Base-by-base conservation (phyloP, 257 asterid genomes). In the Nyctanthes arbortristis region DNA sequence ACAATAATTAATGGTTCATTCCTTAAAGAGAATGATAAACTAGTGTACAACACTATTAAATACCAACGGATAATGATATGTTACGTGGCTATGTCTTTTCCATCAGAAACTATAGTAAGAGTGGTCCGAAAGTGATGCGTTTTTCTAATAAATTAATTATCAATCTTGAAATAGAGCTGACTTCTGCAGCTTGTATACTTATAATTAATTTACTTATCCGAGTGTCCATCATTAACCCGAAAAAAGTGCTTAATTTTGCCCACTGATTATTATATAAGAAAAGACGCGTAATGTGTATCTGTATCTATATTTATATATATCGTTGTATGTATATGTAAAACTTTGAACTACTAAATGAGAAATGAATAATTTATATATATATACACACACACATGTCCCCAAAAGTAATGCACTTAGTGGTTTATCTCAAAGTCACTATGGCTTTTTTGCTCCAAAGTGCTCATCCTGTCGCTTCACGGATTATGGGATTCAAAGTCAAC, bases 401-500 rank as follows among this genome's bases (percentile, higher is more conserved):
- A 6, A 47, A 47, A 47, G 20, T 27, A 8, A 49, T 49, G 20
- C 0, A 9, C 2, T 52, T 52, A 52, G 31, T 52, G 30, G 16
- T 24, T 52, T 24, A 52, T 52, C 59, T 24, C 13, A 22, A 22
- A 7, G 31, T 24, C 59, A 52, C 59, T 52, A 52, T n/a, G 20
- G 58, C 58, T 49, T 49, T 49, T 49, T 18, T 49, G 12, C 58
- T 18, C 58, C 40, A 0, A 49, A 52, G 31, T 52, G 59, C 59
- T 22, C n/a, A 7, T 52, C 31, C 30, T 22, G 59, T 52, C 59
- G 16, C 59, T 52, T 52, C 59, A 52, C 31, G 7, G 31, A 52
- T 8, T 52, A 52, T 52, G 59, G 59, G 59, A 52, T 52, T 52
- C 4, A 52, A 52, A 52, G 59, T 52, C 59, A 52, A 52, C 59